phyloP scores from a whole-genome alignment of 495 filamentous ascomycete species.

The Hypoxylon fragiforme region DNA sequence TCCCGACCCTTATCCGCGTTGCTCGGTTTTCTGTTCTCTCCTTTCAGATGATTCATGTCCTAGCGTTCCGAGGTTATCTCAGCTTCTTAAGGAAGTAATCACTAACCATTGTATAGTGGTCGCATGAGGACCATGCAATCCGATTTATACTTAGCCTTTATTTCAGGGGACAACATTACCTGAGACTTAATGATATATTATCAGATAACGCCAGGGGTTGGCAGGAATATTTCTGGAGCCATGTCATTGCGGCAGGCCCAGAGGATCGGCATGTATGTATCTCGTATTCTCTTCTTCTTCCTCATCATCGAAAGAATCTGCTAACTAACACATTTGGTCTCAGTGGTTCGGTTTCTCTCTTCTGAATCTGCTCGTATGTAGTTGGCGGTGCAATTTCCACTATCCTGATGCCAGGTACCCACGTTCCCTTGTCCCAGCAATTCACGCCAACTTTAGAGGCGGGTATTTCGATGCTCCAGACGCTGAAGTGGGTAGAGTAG shows the following conservation, averaged over 20 bases:
- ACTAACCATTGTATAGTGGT: constrained; percentile 2
- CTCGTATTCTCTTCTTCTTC: neutral
- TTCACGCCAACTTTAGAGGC: neutral
- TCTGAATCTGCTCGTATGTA: neutral
- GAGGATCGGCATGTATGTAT: constrained; percentile 1
- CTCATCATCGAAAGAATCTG: neutral
- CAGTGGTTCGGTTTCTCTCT: constrained; percentile 20
- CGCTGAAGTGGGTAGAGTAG: constrained; percentile 1
- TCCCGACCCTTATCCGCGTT: too few species aligned
- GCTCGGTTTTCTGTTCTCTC: too few species aligned
- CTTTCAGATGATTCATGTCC: too few species aligned
- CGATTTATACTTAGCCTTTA: constrained; percentile 6
- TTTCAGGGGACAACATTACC: too few species aligned
- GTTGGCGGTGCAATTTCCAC: constrained; percentile 1
- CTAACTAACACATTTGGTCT: neutral
- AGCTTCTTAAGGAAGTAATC: neutral
- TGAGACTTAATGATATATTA: too few species aligned
- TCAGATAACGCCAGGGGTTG: neutral
- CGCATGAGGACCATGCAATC: constrained; percentile 8
- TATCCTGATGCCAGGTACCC: neutral
- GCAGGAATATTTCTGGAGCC: neutral
- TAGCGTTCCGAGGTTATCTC: too few species aligned
- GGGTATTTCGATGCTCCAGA: neutral
- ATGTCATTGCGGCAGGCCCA: neutral
- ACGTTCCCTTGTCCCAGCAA: neutral